A percentile compares a stretch with the other conserved stretches of the same genome.
phyloP scores from a whole-genome alignment of 2,329 filamentous ascomycete species.

The Macroventuria anomochaeta region DNA sequence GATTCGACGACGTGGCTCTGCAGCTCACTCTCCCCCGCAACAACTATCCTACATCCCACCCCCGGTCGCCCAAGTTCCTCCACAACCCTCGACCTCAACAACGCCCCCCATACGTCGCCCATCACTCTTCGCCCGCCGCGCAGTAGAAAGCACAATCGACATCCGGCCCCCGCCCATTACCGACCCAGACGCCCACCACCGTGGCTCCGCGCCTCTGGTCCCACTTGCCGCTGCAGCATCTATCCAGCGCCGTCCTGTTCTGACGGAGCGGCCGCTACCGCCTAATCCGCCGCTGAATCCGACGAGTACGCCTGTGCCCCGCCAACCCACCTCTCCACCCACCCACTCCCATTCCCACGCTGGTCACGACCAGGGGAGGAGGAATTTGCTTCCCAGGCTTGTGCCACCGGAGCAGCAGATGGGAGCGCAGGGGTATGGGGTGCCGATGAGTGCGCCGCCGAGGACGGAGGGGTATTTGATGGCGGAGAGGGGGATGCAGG shows the following conservation, averaged over 20 bases:
- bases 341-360: too few species aligned
- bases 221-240: neutral
- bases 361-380: conserved; percentile 5
- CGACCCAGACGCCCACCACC: conserved; percentile 21
- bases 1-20: conserved; percentile 35
- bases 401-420: conserved; percentile 9
- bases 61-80: conserved; percentile 3
- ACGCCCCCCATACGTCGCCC: conserved; percentile 16
- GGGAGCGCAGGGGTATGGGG: conserved; percentile 4
- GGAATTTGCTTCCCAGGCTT: conserved; percentile 22
- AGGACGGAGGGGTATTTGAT: conserved; percentile 7
- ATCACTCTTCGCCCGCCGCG: conserved; percentile 21
- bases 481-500: neutral
- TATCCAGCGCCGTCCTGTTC: conserved; percentile 19
- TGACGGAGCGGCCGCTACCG: conserved; percentile 2
- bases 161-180: conserved; percentile 31
- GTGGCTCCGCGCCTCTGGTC: conserved; percentile 34
- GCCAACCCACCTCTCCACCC: neutral
- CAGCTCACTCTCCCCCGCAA: conserved; percentile 23
- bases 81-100: conserved; percentile 2
- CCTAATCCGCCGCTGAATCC: conserved; percentile 12
- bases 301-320: conserved; percentile 6
- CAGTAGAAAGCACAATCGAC: conserved; percentile 29
- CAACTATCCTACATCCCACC: neutral
- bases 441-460: conserved; percentile 30